Evolutionary conservation across 1,139 yeast genomes (phyloP).

Genomic region (Suhomyces maxii): DNA sequence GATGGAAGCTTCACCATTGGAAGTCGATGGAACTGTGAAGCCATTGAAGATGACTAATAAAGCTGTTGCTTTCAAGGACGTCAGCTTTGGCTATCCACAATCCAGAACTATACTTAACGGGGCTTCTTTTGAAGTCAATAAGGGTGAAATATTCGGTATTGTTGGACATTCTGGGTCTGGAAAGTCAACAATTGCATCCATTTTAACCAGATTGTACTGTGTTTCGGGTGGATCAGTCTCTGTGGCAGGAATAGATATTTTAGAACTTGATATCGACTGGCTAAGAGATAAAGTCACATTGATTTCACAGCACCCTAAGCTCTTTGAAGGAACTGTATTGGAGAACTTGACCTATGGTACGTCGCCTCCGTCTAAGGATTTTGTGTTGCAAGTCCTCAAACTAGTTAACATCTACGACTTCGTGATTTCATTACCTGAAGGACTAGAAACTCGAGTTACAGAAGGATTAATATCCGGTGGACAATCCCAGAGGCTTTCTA

Average conservation of each 20-base stretch:
- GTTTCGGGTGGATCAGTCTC: slow-evolving; percentile 33
- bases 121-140: slow-evolving; percentile 40
- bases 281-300: slow-evolving; percentile 56
- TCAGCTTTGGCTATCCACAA: slow-evolving; percentile 51
- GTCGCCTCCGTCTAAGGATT: slow-evolving; percentile 23
- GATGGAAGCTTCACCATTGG: slow-evolving; percentile 30
- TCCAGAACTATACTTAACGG: slow-evolving; percentile 31
- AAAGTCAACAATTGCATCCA: slow-evolving; percentile 63
- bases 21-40: slow-evolving; percentile 26
- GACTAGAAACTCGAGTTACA: slow-evolving; percentile 59
- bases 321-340: slow-evolving; percentile 65
- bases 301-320: slow-evolving; percentile 66
- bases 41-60: slow-evolving; percentile 15
- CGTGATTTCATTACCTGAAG: slow-evolving; percentile 52
- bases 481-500: slow-evolving; percentile 73
- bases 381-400: slow-evolving; percentile 42
- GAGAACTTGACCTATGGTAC: slow-evolving; percentile 69
- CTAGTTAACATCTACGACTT: slow-evolving; percentile 54
- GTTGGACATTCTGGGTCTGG: slow-evolving; percentile 83
- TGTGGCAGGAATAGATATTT: slow-evolving; percentile 45
- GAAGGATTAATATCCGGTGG: slow-evolving; percentile 69
- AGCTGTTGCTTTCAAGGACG: slow-evolving; percentile 36
- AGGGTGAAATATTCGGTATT: slow-evolving; percentile 57
- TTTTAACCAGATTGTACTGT: slow-evolving; percentile 54
- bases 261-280: slow-evolving; percentile 44